These are phyloP conservation scores for Parafenestella ontariensis DNA, from an alignment of 2,329 filamentous ascomycete genomes.

Conservation along the genomic window DNA sequence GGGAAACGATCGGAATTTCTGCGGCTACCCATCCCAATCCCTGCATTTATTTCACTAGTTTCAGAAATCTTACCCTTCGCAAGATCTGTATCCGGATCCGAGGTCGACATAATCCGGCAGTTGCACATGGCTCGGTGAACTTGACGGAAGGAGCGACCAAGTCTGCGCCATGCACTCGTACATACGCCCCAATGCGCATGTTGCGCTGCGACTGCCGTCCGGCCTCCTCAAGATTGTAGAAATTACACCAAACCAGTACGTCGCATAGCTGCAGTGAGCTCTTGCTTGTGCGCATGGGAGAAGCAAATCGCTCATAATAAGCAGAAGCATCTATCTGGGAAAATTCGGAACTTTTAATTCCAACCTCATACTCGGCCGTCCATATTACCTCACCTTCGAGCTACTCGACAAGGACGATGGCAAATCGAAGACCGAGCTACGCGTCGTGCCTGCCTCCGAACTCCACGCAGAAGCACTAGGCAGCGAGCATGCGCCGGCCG, in stretches of 20 bases:
- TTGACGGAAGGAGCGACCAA: constrained; percentile 4
- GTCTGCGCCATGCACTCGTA: constrained; percentile 51
- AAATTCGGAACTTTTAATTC: constrained; percentile 93
- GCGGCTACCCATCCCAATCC: neutral
- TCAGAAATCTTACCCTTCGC: neutral
- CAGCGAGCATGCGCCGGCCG: constrained; percentile 52
- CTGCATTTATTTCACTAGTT: neutral
- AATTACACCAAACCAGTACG: constrained; percentile 70
- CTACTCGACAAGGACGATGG: constrained; percentile 72
- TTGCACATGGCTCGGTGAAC: constrained; percentile 19
- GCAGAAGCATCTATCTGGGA: constrained; percentile 82
- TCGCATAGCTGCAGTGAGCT: constrained; percentile 49
- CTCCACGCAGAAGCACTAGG: constrained; percentile 80
- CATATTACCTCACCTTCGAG: constrained; percentile 91
- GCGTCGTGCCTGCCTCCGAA: constrained; percentile 80
- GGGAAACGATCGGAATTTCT: neutral
- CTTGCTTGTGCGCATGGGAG: constrained; percentile 3
- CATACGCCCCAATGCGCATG: constrained; percentile 59
- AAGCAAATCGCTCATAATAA: constrained; percentile 4
- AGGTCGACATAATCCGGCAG: neutral
- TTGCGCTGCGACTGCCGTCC: constrained; percentile 65
- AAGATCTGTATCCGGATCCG: neutral
- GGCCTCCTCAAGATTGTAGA: constrained; percentile 65
- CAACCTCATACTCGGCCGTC: constrained; percentile 88
- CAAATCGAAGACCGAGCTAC: constrained; percentile 72